phyloP scores from a whole-genome alignment of 2,329 filamentous ascomycete species.

The Aspergillus clavatus region DNA sequence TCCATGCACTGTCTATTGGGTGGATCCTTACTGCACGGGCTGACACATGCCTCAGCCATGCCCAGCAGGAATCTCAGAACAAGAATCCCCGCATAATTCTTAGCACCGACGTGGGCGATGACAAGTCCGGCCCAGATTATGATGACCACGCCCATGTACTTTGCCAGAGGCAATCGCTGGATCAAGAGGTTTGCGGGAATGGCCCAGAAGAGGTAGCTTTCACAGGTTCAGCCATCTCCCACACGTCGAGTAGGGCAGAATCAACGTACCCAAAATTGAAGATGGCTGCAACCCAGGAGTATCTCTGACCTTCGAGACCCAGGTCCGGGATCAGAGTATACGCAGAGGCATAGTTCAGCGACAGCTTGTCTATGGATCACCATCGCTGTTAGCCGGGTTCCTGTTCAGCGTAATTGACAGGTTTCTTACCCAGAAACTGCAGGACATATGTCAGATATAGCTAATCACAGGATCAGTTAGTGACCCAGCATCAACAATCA shows the following conservation, averaged over 20 bases:
- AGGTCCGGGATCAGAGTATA: slow-evolving; percentile 42
- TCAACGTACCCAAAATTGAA: slow-evolving; percentile 43
- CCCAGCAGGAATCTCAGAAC: slow-evolving; percentile 46
- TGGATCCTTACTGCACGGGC: slow-evolving; percentile 24
- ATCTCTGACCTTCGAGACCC: slow-evolving; percentile 39
- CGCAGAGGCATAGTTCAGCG: slow-evolving; percentile 35
- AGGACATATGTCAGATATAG: slow-evolving; percentile 41
- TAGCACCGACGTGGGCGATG: slow-evolving; percentile 35
- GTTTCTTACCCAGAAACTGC: slow-evolving; percentile 39
- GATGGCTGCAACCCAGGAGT: slow-evolving; percentile 44
- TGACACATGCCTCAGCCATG: slow-evolving; percentile 37
- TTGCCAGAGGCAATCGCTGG: slow-evolving; percentile 41
- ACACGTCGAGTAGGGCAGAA: not conserved
- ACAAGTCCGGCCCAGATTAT: slow-evolving; percentile 41
- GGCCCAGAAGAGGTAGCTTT: slow-evolving; percentile 24
- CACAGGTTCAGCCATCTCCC: not conserved
- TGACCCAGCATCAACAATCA: not conserved
- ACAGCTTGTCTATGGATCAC: slow-evolving; percentile 22
- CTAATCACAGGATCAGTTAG: slow-evolving; percentile 21
- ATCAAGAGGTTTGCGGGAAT: slow-evolving; percentile 41
- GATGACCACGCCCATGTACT: slow-evolving; percentile 39
- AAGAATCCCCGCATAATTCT: slow-evolving; percentile 41
- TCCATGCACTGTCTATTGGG: not conserved
- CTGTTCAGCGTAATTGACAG: not conserved
- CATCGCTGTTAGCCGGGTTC: too few species aligned